These are phyloP conservation scores for Sporisorium exsertum DNA, from an alignment of 1,284 basidiomycete genomes.

Conservation along the genomic window DNA sequence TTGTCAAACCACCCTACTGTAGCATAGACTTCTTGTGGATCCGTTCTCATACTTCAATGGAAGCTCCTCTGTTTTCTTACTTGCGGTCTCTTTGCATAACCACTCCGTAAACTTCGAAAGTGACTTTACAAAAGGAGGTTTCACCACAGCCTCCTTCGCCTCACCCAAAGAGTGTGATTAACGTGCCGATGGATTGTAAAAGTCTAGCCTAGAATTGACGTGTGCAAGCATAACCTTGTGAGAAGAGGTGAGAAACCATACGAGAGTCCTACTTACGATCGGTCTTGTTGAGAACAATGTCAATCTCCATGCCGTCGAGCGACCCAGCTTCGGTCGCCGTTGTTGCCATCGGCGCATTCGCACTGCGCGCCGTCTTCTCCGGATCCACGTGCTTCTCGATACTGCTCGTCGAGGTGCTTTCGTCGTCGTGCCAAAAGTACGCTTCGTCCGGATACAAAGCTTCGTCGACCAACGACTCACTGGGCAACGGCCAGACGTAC, in stretches of 20 bases:
- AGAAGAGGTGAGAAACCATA: neutral
- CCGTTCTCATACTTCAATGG: neutral
- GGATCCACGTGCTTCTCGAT: conserved; percentile 3
- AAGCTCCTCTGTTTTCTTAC: neutral
- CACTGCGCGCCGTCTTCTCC: neutral
- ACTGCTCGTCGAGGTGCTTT: conserved; percentile 4
- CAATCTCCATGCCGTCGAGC: conserved; percentile 21
- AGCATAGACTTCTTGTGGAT: conserved; percentile 3
- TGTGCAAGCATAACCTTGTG: neutral
- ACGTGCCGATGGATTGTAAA: neutral
- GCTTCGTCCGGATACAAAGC: conserved; percentile 32
- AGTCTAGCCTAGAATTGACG: neutral
- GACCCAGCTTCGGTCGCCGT: conserved; percentile 1
- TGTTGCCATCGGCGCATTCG: neutral
- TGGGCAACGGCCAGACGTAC: conserved; percentile 25
- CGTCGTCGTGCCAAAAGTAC: conserved; percentile 16
- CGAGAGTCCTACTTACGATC: neutral
- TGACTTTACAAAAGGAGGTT: neutral
- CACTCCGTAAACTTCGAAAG: too few species aligned
- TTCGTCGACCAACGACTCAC: conserved; percentile 21
- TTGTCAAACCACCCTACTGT: neutral
- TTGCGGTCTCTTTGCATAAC: too few species aligned
- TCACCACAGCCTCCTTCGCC: too few species aligned
- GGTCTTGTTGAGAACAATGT: conserved; percentile 12
- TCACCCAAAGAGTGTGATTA: too few species aligned